Evolutionary conservation across 352 stramenopile species (phyloP), one percentile per base, ranked within the genome.

Genomic region (Phytopythium litorale): DNA sequence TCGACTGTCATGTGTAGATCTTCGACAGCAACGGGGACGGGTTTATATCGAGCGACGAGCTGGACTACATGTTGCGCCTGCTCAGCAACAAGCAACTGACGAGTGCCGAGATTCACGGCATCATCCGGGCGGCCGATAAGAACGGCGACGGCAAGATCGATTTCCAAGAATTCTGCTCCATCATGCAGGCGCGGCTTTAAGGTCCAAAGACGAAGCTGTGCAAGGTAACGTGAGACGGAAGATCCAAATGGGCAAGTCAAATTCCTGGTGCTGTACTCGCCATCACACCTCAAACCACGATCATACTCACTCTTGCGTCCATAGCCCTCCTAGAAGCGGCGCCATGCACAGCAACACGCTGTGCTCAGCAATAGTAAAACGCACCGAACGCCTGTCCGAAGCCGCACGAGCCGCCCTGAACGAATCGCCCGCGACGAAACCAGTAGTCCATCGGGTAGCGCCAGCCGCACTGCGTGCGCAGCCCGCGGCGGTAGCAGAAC

Each of bases 101-200:
- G 21, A 40, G 61, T 6, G 67, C 73, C 9, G 80, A 91, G 52
- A 73, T 77, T 32, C 52, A 67, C 13, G 79, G 84, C 45, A 85
- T 97, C 61, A 84, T 94, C 30, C 54, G 79, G 35, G 67, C 74
- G 0, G 86, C 91, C 0, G 91, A 97, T 62, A 81, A 71, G 35
- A 95, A 97, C 63, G 71, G 79, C 55, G 89, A 96, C 52, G 84
- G 87, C 35, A 80, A 84, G 28, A 96, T 97, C 56, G 92, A 94
- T 60, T 96, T 89, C 62, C 50, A 84, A 0, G 91, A 97, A 63
- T 97, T 97, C 48, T 79, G 80, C 30, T 58, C 65, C 8, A 67
- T 88, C 51, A 90, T 90, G 78, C 76, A 72, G 38, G 43, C 35
- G 35, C 35, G 35, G 13, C 13, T 40, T 15, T 40, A 40, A 32